Percentiles rank a stretch among this genome's conserved stretches.
Evolutionary conservation across 768 basidiomycete species (phyloP).

Genomic region (Tulasnella sp.): DNA sequence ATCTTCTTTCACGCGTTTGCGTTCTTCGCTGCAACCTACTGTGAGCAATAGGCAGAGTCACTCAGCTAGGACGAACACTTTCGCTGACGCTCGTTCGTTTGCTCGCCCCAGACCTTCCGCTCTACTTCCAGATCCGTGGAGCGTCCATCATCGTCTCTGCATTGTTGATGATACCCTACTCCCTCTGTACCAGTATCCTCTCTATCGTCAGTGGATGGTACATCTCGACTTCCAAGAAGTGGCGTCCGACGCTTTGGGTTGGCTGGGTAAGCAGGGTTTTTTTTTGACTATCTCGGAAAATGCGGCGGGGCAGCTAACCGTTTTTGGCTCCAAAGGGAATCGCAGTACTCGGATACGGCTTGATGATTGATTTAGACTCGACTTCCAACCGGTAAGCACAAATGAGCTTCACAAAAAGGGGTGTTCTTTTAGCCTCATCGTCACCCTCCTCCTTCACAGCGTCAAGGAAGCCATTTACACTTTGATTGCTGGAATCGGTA

Average conservation of each 20-base stretch:
- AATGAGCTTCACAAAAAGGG: background rate
- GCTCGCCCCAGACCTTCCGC: conserved; percentile 45
- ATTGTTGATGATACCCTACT: conserved; percentile 62
- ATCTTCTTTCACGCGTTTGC: conserved; percentile 55
- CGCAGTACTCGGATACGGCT: conserved; percentile 57
- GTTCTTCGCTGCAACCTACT: conserved; percentile 47
- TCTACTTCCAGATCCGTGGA: conserved; percentile 74
- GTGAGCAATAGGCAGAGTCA: no score
- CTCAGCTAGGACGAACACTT: no score
- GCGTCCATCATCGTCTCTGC: conserved; percentile 60
- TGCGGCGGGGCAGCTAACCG: no score
- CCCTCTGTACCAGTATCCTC: conserved; percentile 48
- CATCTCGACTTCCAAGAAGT: conserved; percentile 44
- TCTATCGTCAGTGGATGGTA: conserved; percentile 52
- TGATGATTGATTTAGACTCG: conserved; percentile 62
- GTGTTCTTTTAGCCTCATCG: background rate
- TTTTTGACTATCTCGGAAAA: no score
- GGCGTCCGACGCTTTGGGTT: conserved; percentile 48
- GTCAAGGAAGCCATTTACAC: conserved; percentile 57
- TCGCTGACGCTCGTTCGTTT: background rate
- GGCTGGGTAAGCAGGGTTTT: conserved; percentile 37
- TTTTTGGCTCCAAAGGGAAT: conserved; percentile 22
- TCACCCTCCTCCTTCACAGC: conserved; percentile 30
- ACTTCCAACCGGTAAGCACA: conserved; percentile 32
- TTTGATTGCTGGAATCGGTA: conserved; percentile 55